A percentile compares a stretch with the other conserved stretches of the same genome.
Evolutionary conservation across 2,329 filamentous ascomycete genomes (phyloP).

Genomic region (Aspergillus clavatus): DNA sequence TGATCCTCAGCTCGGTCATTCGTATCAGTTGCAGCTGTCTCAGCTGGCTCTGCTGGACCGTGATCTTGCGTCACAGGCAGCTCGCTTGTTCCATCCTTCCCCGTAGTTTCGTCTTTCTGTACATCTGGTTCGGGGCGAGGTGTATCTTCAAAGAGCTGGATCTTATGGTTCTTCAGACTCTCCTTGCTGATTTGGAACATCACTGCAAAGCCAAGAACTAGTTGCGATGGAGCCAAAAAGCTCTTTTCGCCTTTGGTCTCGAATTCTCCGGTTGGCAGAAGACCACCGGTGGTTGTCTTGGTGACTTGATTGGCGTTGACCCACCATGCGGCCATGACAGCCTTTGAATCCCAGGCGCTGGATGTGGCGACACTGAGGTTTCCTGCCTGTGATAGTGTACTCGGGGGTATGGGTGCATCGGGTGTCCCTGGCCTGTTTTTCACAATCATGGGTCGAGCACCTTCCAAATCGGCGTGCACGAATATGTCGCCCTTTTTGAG

Average conservation of each 20-base stretch:
- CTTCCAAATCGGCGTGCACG: conserved; percentile 82
- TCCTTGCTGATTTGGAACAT: conserved; percentile 86
- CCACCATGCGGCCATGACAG: conserved; percentile 95
- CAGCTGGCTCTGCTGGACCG: conserved; percentile 21
- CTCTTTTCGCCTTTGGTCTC: conserved; percentile 83
- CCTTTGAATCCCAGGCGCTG: conserved; percentile 92
- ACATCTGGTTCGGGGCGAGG: conserved; percentile 16
- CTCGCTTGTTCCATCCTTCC: conserved; percentile 23
- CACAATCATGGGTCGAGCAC: conserved; percentile 78
- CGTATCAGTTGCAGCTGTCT: conserved; percentile 18
- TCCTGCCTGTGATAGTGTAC: conserved; percentile 86
- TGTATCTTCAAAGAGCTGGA: conserved; percentile 57
- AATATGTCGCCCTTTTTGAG: conserved; percentile 87
- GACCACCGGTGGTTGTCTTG: conserved; percentile 79
- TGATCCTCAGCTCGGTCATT: conserved; percentile 25
- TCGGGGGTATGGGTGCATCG: conserved; percentile 83
- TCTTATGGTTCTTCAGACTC: conserved; percentile 74
- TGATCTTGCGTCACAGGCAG: conserved; percentile 27
- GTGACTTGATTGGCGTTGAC: conserved; percentile 84
- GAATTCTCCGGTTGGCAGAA: conserved; percentile 72
- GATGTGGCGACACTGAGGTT: conserved; percentile 79
- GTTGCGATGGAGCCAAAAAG: conserved; percentile 77
- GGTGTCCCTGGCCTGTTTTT: conserved; percentile 77
- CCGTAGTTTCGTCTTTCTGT: conserved; percentile 19
- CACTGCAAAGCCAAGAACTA: conserved; percentile 81